These are phyloP conservation scores for Aureobasidium sp. DNA, from an alignment of 2,329 filamentous ascomycete species.

Conservation along the genomic window DNA sequence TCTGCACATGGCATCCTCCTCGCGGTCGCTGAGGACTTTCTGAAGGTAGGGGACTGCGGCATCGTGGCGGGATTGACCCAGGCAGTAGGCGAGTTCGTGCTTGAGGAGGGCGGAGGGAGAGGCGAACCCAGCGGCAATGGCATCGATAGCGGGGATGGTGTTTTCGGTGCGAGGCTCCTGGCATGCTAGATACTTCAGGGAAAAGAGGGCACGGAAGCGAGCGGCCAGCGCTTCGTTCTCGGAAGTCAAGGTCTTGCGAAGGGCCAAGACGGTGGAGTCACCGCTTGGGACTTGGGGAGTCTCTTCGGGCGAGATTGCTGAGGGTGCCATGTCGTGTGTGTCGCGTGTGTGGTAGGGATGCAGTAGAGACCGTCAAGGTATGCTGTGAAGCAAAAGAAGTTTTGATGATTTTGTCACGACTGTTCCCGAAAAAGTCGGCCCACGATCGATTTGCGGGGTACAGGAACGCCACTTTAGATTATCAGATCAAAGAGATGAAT, in stretches of 20 bases:
- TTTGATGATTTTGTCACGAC: neutral
- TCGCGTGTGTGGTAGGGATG: neutral
- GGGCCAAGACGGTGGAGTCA: constrained; percentile 46
- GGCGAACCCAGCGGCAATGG: constrained; percentile 78
- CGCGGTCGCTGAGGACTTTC: constrained; percentile 61
- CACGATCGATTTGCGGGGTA: constrained; percentile 7
- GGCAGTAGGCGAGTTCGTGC: constrained; percentile 93
- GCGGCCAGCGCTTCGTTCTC: constrained; percentile 75
- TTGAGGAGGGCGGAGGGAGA: constrained; percentile 87
- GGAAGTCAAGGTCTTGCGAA: constrained; percentile 68
- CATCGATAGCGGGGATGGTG: constrained; percentile 56
- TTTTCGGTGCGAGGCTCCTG: constrained; percentile 49
- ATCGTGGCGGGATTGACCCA: constrained; percentile 78
- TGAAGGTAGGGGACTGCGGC: constrained; percentile 66
- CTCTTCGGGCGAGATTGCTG: constrained; percentile 14
- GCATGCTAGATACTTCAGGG: constrained; percentile 84
- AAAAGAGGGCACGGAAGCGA: constrained; percentile 94
- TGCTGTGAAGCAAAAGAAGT: neutral
- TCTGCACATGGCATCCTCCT: constrained; percentile 90
- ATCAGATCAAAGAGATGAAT: constrained; percentile 6
- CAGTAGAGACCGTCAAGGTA: neutral
- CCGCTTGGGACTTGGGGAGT: neutral
- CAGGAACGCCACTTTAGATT: constrained; percentile 9
- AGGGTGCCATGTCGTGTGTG: constrained; percentile 16
- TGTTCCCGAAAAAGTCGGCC: constrained; percentile 3